Conservation (phyloP, 805 yeast species). For the Candida bentonensis region DNA sequence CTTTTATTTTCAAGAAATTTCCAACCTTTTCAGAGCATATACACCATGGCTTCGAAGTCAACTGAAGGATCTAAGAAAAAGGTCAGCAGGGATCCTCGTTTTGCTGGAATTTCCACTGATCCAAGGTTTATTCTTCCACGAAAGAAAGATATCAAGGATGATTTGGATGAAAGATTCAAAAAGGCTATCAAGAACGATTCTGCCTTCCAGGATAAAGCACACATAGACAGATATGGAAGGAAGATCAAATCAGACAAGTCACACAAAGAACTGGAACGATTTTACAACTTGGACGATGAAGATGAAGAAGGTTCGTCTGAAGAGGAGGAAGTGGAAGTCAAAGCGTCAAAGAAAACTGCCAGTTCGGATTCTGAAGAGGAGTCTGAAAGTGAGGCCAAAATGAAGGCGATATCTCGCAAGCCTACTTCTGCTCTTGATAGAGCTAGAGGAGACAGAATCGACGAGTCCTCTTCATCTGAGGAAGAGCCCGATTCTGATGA, state of each 20-base stretch:
- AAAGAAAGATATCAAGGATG: conserved; percentile 53
- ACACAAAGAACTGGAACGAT: conserved; percentile 46
- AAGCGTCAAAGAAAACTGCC: conserved; percentile 12
- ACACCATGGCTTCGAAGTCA: not conserved
- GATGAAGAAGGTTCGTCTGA: conserved; percentile 15
- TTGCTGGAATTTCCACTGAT: conserved; percentile 65
- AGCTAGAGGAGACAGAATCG: conserved; percentile 25
- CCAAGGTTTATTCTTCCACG: conserved; percentile 76
- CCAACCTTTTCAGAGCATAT: not conserved
- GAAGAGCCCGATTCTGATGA: conserved; percentile 8
- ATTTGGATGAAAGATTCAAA: conserved; percentile 77
- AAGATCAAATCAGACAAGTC: conserved; percentile 34
- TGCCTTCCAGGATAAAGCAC: conserved; percentile 41
- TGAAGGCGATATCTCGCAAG: conserved; percentile 4
- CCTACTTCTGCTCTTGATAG: conserved; percentile 16
- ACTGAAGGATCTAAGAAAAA: conserved; percentile 13
- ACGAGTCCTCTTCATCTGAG: conserved; percentile 12
- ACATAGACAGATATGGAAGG: conserved; percentile 82
- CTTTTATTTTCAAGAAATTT: not conserved
- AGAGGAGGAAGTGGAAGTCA: conserved; percentile 6
- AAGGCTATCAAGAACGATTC: conserved; percentile 44
- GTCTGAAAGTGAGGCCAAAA: conserved; percentile 7
- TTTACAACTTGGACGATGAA: conserved; percentile 37
- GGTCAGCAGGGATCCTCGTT: conserved; percentile 56
- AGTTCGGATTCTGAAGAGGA: conserved; percentile 10